Conservation (phyloP, 2,329 filamentous ascomycete species). For the Monilinia fructicola region DNA sequence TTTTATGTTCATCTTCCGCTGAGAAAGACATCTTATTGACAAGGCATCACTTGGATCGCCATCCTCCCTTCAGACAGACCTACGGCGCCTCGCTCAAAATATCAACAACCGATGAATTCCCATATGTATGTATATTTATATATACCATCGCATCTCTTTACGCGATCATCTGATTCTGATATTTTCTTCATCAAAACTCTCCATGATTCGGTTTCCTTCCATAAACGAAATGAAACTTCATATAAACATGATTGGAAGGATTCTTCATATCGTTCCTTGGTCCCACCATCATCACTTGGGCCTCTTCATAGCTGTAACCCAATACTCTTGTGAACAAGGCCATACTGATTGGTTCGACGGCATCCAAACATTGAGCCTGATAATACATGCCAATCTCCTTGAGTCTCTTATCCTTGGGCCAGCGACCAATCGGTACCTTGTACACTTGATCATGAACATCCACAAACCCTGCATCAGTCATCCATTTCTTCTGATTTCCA, state of each 20-base stretch:
- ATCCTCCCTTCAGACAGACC: no score
- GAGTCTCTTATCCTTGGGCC: conserved; percentile 45
- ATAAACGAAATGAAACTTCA: conserved; percentile 54
- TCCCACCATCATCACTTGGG: conserved; percentile 49
- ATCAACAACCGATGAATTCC: not conserved
- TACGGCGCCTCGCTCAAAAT: not conserved
- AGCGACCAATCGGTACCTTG: conserved; percentile 49
- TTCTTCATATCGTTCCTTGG: conserved; percentile 51
- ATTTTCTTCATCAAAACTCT: not conserved
- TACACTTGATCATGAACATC: conserved; percentile 44
- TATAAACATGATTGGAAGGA: conserved; percentile 46
- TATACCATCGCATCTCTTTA: not conserved
- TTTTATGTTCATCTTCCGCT: no score
- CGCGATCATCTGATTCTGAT: not conserved
- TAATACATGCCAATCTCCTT: conserved; percentile 25
- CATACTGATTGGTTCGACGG: conserved; percentile 22
- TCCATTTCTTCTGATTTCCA: conserved; percentile 38
- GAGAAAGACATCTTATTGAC: no score
- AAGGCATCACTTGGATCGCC: no score
- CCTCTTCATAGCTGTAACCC: conserved; percentile 49
- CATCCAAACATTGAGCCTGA: conserved; percentile 22
- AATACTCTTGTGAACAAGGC: conserved; percentile 49
- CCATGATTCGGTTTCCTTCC: conserved; percentile 15
- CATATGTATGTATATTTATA: not conserved
- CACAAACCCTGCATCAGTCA: conserved; percentile 52